These are phyloP conservation scores for Alternaria infectoria DNA, from an alignment of 2,329 filamentous ascomycete genomes.

Conservation along the genomic window DNA sequence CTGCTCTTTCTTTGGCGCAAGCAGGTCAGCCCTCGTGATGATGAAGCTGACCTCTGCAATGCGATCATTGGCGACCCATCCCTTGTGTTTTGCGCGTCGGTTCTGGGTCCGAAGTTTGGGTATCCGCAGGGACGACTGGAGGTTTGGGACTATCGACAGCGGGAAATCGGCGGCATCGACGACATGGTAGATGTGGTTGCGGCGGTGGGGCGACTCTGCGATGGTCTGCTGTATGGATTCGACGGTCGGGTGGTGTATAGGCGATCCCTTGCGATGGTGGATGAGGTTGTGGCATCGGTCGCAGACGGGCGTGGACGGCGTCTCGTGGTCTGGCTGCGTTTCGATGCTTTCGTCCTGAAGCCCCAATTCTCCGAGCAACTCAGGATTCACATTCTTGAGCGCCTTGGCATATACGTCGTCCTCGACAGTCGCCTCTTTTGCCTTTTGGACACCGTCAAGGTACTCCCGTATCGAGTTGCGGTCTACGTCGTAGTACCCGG, in stretches of 20 bases:
- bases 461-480: slow-evolving; percentile 56
- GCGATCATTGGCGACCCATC: slow-evolving; percentile 68
- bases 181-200: slow-evolving; percentile 95
- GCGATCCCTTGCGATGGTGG: slow-evolving; percentile 73
- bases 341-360: slow-evolving; percentile 29
- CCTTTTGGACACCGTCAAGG: slow-evolving; percentile 35
- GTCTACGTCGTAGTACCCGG: slow-evolving; percentile 63
- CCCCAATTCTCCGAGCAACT: slow-evolving; percentile 39
- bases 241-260: slow-evolving; percentile 82
- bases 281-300: slow-evolving; percentile 84
- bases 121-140: slow-evolving; percentile 73
- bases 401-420: slow-evolving; percentile 48
- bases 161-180: slow-evolving; percentile 96
- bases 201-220: slow-evolving; percentile 83
- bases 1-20: slow-evolving; percentile 82
- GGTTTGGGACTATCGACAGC: slow-evolving; percentile 83
- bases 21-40: slow-evolving; percentile 84
- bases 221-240: slow-evolving; percentile 84
- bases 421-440: slow-evolving; percentile 32
- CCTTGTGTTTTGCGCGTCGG: slow-evolving; percentile 71
- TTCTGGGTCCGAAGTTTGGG: slow-evolving; percentile 80
- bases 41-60: slow-evolving; percentile 86
- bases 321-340: slow-evolving; percentile 13
- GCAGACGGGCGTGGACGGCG: slow-evolving; percentile 67
- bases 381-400: slow-evolving; percentile 37